Evolutionary conservation across 2,329 filamentous ascomycete genomes (phyloP).

Genomic region (Xylariaceae sp.): DNA sequence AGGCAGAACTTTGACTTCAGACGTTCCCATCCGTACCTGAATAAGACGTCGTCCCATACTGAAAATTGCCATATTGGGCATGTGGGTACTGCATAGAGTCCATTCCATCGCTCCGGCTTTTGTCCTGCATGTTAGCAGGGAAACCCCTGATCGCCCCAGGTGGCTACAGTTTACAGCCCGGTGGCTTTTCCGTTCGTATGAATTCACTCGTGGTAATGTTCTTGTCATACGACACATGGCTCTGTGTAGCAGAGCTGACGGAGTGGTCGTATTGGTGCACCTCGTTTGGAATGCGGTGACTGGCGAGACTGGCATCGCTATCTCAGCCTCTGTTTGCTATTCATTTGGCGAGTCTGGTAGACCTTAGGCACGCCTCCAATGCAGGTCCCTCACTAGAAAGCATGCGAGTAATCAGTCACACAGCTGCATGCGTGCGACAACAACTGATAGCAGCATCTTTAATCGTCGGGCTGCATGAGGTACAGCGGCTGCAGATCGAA

Average conservation of each 20-base stretch:
- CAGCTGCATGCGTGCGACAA: slow-evolving; percentile 2
- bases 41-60: background rate
- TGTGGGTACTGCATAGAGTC: slow-evolving; percentile 13
- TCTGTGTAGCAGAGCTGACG: too few species aligned
- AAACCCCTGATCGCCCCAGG: background rate
- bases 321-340: background rate
- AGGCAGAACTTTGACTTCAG: background rate
- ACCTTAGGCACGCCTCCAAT: background rate
- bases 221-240: too few species aligned
- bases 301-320: too few species aligned
- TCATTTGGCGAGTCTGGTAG: background rate
- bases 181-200: too few species aligned
- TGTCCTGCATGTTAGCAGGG: slow-evolving; percentile 6
- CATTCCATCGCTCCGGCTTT: background rate
- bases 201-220: too few species aligned
- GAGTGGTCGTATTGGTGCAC: too few species aligned
- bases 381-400: background rate
- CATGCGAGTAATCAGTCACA: slow-evolving; percentile 2
- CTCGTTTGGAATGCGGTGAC: too few species aligned
- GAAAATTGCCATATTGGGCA: slow-evolving; percentile 18
- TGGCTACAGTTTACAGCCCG: background rate
- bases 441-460: too few species aligned
- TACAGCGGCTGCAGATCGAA: slow-evolving; percentile 3
- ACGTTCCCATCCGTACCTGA: background rate
- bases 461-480: slow-evolving; percentile 3